Evolutionary conservation across 176 grass and related monocot species (phyloP).

Genomic region (Lolium multiflorum): DNA sequence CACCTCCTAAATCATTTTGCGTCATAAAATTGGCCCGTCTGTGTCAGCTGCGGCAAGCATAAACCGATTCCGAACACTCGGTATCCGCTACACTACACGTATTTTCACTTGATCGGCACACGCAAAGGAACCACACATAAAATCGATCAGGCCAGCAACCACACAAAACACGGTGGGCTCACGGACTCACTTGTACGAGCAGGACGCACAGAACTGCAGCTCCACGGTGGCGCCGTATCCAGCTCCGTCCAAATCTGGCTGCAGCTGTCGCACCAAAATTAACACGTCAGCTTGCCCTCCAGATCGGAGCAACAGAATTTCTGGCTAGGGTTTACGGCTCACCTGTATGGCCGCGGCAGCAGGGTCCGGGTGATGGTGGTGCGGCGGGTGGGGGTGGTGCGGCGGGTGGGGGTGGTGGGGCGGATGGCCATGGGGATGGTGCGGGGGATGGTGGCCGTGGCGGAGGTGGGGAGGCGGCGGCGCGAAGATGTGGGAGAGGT

Average conservation of each 20-base stretch:
- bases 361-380: slow-evolving; percentile 42
- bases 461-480: slow-evolving; percentile 69
- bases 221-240: slow-evolving; percentile 78
- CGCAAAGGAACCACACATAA: not conserved
- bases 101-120: not conserved
- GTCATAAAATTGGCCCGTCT: not conserved
- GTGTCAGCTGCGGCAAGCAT: not conserved
- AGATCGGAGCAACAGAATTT: slow-evolving; percentile 32
- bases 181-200: slow-evolving; percentile 76
- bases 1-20: slow-evolving; percentile 6
- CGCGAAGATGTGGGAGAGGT: slow-evolving; percentile 84
- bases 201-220: slow-evolving; percentile 89
- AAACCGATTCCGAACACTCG: not conserved
- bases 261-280: slow-evolving; percentile 36
- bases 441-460: slow-evolving; percentile 52
- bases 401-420: slow-evolving; percentile 28
- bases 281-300: not conserved
- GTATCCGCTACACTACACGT: not conserved
- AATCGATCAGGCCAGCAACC: not conserved
- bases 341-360: slow-evolving; percentile 44
- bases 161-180: not conserved
- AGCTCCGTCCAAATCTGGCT: slow-evolving; percentile 53
- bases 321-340: slow-evolving; percentile 38
- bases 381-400: slow-evolving; percentile 45
- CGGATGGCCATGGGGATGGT: slow-evolving; percentile 21